Conservation (phyloP, 2,329 filamentous ascomycete species). For the Claviceps quebecensis region DNA sequence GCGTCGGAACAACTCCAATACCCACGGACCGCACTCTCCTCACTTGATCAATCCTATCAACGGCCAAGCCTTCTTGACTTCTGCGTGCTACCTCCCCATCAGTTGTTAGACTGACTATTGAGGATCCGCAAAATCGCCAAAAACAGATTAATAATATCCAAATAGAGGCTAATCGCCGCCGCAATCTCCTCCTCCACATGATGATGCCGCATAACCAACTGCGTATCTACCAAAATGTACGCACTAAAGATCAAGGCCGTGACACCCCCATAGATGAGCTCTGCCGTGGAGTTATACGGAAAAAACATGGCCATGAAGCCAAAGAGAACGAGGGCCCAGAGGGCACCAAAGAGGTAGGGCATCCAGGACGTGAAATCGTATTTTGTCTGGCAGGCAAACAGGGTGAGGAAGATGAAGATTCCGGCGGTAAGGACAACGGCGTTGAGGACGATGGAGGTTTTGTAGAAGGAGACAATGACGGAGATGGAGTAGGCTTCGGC, state of each 20-base stretch:
- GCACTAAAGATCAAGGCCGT: conserved; percentile 80
- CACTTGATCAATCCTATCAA: too few relatives aligned
- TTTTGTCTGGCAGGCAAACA: conserved; percentile 93
- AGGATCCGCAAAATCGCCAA: conserved; percentile 87
- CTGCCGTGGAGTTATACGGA: conserved; percentile 64
- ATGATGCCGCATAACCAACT: conserved; percentile 88
- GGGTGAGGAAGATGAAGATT: conserved; percentile 63
- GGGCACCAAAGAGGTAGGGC: conserved; percentile 79
- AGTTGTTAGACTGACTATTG: conserved; percentile 94
- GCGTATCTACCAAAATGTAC: conserved; percentile 93
- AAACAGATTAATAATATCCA: conserved; percentile 96
- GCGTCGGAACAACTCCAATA: too few relatives aligned
- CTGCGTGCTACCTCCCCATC: conserved; percentile 15
- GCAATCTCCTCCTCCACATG: conserved; percentile 98
- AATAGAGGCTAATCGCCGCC: conserved; percentile 83
- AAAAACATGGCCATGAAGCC: conserved; percentile 89
- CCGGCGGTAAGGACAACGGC: conserved; percentile 78
- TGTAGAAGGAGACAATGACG: conserved; percentile 84
- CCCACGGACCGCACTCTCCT: too few relatives aligned
- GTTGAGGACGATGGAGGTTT: conserved; percentile 71
- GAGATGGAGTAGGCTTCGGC: conserved; percentile 89
- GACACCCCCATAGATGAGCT: conserved; percentile 73
- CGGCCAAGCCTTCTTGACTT: too few relatives aligned
- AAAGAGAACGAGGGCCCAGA: conserved; percentile 86
- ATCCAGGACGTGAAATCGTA: conserved; percentile 98